phyloP scores from a whole-genome alignment of 371 early-diverging fungal species.

The Apophysomyces ossiformis region DNA sequence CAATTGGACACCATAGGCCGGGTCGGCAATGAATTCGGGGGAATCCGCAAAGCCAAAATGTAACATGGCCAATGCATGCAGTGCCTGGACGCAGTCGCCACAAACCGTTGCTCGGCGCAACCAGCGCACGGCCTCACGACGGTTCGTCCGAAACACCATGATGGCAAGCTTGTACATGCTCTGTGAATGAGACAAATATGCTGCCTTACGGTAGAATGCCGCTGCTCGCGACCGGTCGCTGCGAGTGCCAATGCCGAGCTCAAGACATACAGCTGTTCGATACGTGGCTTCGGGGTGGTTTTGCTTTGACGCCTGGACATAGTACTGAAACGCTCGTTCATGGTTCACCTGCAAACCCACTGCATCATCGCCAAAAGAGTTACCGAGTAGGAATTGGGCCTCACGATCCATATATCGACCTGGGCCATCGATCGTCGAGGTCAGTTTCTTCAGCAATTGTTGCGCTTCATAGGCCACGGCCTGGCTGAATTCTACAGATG shows the following conservation, averaged over 20 bases:
- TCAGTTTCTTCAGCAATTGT: constrained; percentile 72
- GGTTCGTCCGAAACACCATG: constrained; percentile 74
- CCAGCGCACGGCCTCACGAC: constrained; percentile 93
- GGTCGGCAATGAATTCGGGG: constrained; percentile 66
- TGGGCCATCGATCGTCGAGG: constrained; percentile 57
- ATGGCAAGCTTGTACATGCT: constrained; percentile 96
- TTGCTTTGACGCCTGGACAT: constrained; percentile 90
- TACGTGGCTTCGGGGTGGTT: constrained; percentile 90
- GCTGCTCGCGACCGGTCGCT: constrained; percentile 78
- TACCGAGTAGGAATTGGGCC: constrained; percentile 89
- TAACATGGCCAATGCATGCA: constrained; percentile 87
- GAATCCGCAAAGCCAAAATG: constrained; percentile 59
- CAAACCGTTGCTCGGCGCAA: constrained; percentile 86
- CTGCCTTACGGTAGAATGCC: constrained; percentile 92
- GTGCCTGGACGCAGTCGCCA: constrained; percentile 79
- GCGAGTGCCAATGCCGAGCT: constrained; percentile 90
- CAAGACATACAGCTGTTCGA: constrained; percentile 93
- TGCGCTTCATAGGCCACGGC: constrained; percentile 68
- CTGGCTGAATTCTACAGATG: constrained; percentile 49
- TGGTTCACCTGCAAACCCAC: constrained; percentile 78
- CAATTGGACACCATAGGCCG: constrained; percentile 82
- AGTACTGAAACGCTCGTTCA: constrained; percentile 86
- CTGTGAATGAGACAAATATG: constrained; percentile 84
- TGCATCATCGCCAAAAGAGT: constrained; percentile 77
- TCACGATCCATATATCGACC: constrained; percentile 72